Evolutionary conservation across 1,284 basidiomycete genomes (phyloP).

Genomic region (Heterobasidion irregulare): DNA sequence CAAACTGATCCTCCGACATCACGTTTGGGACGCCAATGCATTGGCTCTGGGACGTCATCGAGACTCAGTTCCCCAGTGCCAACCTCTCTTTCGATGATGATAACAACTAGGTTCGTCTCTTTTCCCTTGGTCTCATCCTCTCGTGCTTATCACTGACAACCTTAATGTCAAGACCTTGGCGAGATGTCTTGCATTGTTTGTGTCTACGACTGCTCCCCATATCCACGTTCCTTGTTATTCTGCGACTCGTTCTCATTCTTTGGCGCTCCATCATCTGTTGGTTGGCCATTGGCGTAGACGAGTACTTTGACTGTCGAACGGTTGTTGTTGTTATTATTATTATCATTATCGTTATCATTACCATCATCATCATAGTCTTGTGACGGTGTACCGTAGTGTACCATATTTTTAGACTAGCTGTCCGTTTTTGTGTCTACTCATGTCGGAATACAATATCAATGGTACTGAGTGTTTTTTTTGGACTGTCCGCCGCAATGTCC

Average conservation of each 20-base stretch:
- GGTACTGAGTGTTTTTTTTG: too few species aligned
- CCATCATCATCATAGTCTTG: too few species aligned
- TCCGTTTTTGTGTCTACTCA: too few species aligned
- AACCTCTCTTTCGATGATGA: conserved; percentile 17
- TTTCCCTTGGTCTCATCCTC: conserved; percentile 1
- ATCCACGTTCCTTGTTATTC: not conserved
- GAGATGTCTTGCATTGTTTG: not conserved
- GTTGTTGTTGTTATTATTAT: too few species aligned
- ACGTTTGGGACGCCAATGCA: conserved; percentile 24
- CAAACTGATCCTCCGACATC: conserved; percentile 17
- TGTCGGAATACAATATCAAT: too few species aligned
- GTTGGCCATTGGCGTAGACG: not conserved
- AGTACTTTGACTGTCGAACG: not conserved
- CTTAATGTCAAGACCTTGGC: not conserved
- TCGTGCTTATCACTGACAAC: not conserved
- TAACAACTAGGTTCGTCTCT: conserved; percentile 12
- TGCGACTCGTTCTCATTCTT: not conserved
- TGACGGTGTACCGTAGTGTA: too few species aligned
- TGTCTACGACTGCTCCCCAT: not conserved
- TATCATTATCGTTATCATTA: too few species aligned
- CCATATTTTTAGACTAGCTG: too few species aligned
- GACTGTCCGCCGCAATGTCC: too few species aligned
- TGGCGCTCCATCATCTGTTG: not conserved
- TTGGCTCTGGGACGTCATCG: conserved; percentile 23
- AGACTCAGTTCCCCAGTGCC: conserved; percentile 16